Evolutionary conservation across 179 eudicot species (phyloP).

Genomic region (Spergularia azorica): DNA sequence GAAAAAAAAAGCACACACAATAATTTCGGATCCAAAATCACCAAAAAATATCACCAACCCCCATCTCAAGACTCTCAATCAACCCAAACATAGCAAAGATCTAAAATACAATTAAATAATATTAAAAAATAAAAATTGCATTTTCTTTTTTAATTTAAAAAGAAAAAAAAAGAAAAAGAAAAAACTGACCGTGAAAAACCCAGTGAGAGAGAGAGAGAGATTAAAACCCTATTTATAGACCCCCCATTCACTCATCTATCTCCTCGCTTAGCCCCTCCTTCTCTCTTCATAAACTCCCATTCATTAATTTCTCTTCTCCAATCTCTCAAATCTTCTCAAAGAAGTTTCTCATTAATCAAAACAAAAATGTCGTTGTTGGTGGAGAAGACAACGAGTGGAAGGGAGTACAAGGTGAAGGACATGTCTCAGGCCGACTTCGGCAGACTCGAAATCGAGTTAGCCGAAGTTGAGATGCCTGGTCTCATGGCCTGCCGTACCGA

Average conservation of each 20-base stretch:
- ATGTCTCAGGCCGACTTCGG: conserved; percentile 74
- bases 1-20: no score
- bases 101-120: no score
- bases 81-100: no score
- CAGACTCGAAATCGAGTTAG: conserved; percentile 69
- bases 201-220: no score
- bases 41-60: not conserved
- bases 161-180: not conserved
- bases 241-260: conserved; percentile 19
- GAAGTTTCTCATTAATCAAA: not conserved
- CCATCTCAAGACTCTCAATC: not conserved
- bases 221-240: conserved; percentile 35
- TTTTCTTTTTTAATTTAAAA: no score
- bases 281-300: not conserved
- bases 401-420: conserved; percentile 56
- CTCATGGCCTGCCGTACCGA: conserved; percentile 68
- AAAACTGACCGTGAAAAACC: conserved; percentile 26
- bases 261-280: conserved; percentile 18
- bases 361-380: conserved; percentile 36
- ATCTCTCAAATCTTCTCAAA: not conserved
- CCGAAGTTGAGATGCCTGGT: conserved; percentile 84
- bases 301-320: no score
- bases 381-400: conserved; percentile 47
- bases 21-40: no score
- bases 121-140: not conserved